Base-by-base conservation (phyloP, 352 stramenopile genomes). In the Pythium sukuiense region DNA sequence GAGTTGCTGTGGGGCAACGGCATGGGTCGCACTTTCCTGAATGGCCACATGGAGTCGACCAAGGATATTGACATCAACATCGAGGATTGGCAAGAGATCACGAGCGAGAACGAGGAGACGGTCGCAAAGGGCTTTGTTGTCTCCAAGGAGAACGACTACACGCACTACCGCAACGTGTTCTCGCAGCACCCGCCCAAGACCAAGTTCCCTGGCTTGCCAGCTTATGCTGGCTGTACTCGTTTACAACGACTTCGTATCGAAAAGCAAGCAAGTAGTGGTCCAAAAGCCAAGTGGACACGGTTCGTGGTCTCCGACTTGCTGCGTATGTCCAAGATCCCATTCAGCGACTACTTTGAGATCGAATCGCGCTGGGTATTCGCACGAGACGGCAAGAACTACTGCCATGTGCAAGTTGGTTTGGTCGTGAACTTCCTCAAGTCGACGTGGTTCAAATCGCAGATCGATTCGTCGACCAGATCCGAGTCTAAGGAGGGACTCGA, bases 361-460 rank as follows among this genome's bases (percentile, higher is more conserved):
- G 85, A 93, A 63, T 87, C 83, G 41, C 81, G 85, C 24, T 93
- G 85, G 67, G 81, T 95, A 24, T 90, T 92, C 54, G 85, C 79
- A 20, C 73, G 83, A 8, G 85, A 92, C 55, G 81, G 85, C 45
- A 83, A 85, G 53, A 81, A 89, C 52, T 90, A 88, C 55, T 90
- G 82, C 63, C 85, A 90, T 45, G 83, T 87, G 5, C 76, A 93
- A 71, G 77, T 77, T 16, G 85, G 85, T 5, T 61, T 92, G 14
- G 69, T 90, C 5, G 81, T 93, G 26, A 87, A 93, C 63, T 93
- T 90, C 45, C 68, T 87, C 24, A 91, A 92, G 56, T 86, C 81
- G 13, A 93, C 85, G 58, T 93, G 85, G 85, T 93, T 93, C 61
- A 90, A 92, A 60, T 89, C 80, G 30, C 85, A 93, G 54, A 93